Evolutionary conservation across 192 early-diverging fungal genomes (phyloP), one percentile per base, ranked within the genome.

Genomic region (Oehlia diaphana): DNA sequence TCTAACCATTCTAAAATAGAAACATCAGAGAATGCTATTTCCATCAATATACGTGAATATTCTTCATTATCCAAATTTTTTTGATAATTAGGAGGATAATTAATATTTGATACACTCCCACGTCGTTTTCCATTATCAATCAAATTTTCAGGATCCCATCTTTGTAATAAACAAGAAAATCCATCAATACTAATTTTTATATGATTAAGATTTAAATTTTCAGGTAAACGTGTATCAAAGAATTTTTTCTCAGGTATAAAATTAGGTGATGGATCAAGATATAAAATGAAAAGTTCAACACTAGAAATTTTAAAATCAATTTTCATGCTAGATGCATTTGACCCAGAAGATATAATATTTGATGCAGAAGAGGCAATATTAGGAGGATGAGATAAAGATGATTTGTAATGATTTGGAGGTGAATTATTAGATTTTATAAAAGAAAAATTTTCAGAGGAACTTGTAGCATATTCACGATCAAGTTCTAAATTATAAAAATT

Each of bases 231-330:
- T 21, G 13, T 74, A 33, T 82, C 80, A 26, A 81, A 86, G 65
- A 84, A 83, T 33, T 65, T 66, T 21, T 62, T 76, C 49, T 79
- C 85, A 4, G 82, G 82, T 28, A 83, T 81, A 63, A 72, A 13
- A 9, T 68, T 33, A 39, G 44, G 50, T 21, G 67, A 67, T 47
- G 83, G 82, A 68, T 88, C 83, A 9, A 81, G 65, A 35, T 79
- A 83, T 1, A 88, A 69, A 53, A 86, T 66, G 81, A 82, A 88
- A 5, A 88, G 49, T 75, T 88, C 85, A 33, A 84, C 39, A 10
- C 79, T 72, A 23, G 77, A 66, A 50, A 86, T 63, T 6, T 80
- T 76, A 9, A 86, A 80, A 44, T 88, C 83, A 44, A 86, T 61
- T 26, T 86, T 86, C n/a, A 86, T 61, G 77, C 63, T 42, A 65